phyloP scores from a whole-genome alignment of 177 flowering plant species.

The Vitis hybrid region DNA sequence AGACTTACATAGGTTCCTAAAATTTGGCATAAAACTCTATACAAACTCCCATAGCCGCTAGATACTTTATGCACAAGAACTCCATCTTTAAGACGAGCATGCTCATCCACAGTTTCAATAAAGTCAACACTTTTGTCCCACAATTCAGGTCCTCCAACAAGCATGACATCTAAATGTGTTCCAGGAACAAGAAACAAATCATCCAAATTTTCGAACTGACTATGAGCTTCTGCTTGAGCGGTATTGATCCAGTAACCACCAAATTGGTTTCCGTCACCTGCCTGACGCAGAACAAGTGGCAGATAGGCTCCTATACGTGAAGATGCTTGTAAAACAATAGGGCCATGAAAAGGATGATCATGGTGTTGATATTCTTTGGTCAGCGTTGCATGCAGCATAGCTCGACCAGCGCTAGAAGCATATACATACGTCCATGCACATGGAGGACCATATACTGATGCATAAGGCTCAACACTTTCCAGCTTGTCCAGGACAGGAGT shows the following conservation, averaged over 20 bases:
- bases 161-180: slow-evolving; percentile 63
- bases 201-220: slow-evolving; percentile 37
- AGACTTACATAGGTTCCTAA: slow-evolving; percentile 64
- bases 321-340: slow-evolving; percentile 55
- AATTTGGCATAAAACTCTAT: slow-evolving; percentile 50
- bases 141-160: slow-evolving; percentile 82
- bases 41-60: slow-evolving; percentile 29
- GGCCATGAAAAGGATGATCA: slow-evolving; percentile 38
- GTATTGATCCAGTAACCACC: slow-evolving; percentile 84
- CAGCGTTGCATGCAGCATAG: slow-evolving; percentile 69
- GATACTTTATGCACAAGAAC: slow-evolving; percentile 35
- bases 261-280: slow-evolving; percentile 73
- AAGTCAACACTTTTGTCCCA: slow-evolving; percentile 69
- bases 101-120: slow-evolving; percentile 52
- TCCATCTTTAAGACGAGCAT: slow-evolving; percentile 29
- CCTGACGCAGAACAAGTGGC: slow-evolving; percentile 66
- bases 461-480: slow-evolving; percentile 10
- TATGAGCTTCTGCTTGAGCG: slow-evolving; percentile 29
- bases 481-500: slow-evolving; percentile 19
- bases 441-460: slow-evolving; percentile 42
- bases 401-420: slow-evolving; percentile 64
- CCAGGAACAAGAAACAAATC: slow-evolving; percentile 73
- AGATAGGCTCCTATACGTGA: slow-evolving; percentile 57
- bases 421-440: slow-evolving; percentile 73
- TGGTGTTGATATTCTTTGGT: slow-evolving; percentile 43